A percentile compares a stretch with the other conserved stretches of the same genome.
Conservation (phyloP, 2,329 filamentous ascomycete genomes). For the Sphaerostilbella broomeana region DNA sequence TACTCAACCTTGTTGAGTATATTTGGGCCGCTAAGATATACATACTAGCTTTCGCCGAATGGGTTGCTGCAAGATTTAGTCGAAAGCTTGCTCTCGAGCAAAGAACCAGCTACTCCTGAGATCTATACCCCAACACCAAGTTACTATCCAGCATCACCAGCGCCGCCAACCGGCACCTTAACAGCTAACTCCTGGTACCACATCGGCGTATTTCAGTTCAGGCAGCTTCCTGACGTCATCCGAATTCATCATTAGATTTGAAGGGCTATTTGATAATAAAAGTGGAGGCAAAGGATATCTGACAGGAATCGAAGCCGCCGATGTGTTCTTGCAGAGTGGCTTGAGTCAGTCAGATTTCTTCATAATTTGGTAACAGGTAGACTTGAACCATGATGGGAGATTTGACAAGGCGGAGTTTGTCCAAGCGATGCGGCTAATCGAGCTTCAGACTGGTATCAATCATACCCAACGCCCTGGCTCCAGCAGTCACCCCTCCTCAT, state of each 20-base stretch:
- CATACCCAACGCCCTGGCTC: background rate
- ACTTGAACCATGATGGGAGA: constrained; percentile 17
- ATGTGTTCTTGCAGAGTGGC: constrained; percentile 16
- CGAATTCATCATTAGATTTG: constrained; percentile 4
- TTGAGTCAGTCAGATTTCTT: constrained; percentile 15
- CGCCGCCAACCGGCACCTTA: no score
- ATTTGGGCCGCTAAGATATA: constrained; percentile 1
- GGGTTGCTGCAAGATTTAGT: constrained; percentile 1
- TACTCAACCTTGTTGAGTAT: no score
- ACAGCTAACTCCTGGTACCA: background rate
- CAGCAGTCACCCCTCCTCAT: background rate
- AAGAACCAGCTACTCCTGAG: background rate
- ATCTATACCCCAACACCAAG: no score
- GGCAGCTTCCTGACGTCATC: background rate
- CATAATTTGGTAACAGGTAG: constrained; percentile 20
- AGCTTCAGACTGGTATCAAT: constrained; percentile 8
- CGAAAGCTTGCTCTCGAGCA: constrained; percentile 1
- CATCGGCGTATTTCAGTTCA: background rate
- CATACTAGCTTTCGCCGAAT: constrained; percentile 9
- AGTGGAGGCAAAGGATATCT: constrained; percentile 13
- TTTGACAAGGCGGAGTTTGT: constrained; percentile 20
- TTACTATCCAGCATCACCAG: no score
- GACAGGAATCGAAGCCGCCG: constrained; percentile 17
- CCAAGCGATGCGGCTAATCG: constrained; percentile 20
- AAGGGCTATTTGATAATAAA: constrained; percentile 8